Evolutionary conservation across 352 stramenopile genomes (phyloP), one percentile per base, ranked within the genome.

Genomic region (Globisporangium splendens): DNA sequence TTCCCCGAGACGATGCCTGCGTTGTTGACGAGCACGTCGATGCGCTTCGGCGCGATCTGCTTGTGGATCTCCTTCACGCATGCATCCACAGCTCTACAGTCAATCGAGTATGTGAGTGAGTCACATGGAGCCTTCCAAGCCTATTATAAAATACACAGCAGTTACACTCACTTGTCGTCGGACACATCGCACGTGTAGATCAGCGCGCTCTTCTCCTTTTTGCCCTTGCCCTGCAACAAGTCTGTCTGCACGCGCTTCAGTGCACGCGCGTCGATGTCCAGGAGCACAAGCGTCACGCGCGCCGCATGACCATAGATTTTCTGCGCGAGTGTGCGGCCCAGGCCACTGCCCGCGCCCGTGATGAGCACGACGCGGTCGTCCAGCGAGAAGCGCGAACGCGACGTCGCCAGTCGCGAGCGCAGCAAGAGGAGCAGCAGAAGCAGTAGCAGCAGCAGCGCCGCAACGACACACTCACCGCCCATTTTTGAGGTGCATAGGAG

Each of bases 1-100:
- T 65, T 62, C 13, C 83, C 77, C 24, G 65, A 50, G 18, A 89
- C 73, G 41, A 89, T 58, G 46, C 79, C 78, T 43, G 79, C 79
- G 50, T 89, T 89, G 44, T 89, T 89, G 22, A 89, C 68, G 7
- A 86, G 60, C 28, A 86, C 65, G 12, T 68, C 66, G 52, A 89
- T 74, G 46, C 79, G 66, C 28, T 73, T 70, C 1, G 75, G 75
- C 20, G 69, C 66, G 14, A 84, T 50, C n/a, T 63, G 62, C 12
- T 22, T 24, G 20, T 69, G 48, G 46, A 86, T 53, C 7, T 56
- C 59, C 49, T 57, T 38, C 13, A 86, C 50, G 20, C 67, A 76
- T 14, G 41, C 49, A 20, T 69, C 41, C 48, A 86, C 74, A 8
- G 63, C 62, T 42, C 76, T 86, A 48, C 28, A 39, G 46, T 1